Evolutionary conservation across 2,329 filamentous ascomycete species (phyloP).

Genomic region (Hypoxylon sp.): DNA sequence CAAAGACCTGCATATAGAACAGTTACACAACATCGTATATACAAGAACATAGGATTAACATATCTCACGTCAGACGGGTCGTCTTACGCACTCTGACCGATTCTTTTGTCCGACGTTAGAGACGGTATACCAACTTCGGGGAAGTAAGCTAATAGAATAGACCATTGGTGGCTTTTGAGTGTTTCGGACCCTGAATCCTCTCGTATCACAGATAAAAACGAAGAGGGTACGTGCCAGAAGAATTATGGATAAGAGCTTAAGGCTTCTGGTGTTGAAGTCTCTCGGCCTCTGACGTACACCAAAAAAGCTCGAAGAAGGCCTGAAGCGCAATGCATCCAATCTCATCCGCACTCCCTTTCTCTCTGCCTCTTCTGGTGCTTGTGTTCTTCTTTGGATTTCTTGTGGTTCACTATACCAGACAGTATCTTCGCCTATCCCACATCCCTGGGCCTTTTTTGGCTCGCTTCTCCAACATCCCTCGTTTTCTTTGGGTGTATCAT

Average conservation of each 20-base stretch:
- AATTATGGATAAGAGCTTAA: background rate
- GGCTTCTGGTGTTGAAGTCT: background rate
- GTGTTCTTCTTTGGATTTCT: background rate
- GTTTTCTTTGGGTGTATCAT: constrained; percentile 21
- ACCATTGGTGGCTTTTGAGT: background rate
- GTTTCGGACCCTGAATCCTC: background rate
- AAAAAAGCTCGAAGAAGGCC: background rate
- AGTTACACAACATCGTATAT: too few species aligned
- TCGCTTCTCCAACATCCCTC: constrained; percentile 18
- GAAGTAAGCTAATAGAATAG: background rate
- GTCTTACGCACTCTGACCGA: background rate
- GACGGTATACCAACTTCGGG: background rate
- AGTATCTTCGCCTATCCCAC: constrained; percentile 18
- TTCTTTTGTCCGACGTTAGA: background rate
- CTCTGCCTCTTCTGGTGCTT: background rate
- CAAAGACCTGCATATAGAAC: background rate
- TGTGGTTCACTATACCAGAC: background rate
- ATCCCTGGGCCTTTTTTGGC: constrained; percentile 24
- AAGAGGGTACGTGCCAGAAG: background rate
- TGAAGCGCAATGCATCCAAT: background rate
- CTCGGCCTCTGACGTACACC: background rate
- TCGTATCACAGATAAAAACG: background rate
- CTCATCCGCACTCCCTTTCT: background rate
- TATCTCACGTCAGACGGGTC: background rate
- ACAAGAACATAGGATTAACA: background rate